Evolutionary conservation across 2,329 filamentous ascomycete genomes (phyloP), one percentile per base, ranked within the genome.

Genomic region (Trichoderma pleuroti): DNA sequence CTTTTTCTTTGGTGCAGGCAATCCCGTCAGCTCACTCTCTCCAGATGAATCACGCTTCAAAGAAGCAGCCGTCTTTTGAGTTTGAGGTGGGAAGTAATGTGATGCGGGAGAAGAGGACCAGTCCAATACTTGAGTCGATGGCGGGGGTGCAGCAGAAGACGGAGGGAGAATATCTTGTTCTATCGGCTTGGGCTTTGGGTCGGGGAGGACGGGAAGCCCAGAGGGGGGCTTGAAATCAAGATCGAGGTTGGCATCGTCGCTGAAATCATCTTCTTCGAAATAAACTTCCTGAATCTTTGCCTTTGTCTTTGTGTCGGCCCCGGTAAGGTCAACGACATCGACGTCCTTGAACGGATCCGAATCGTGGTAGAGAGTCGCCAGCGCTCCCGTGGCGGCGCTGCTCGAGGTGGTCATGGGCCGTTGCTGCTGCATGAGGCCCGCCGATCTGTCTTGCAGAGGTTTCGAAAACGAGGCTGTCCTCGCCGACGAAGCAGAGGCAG

Each of bases 181-280:
- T 26, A 76, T 75, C 16, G 12, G 72, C n/a, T 61, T 61, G n/a
- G 72, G 68, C 75, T 74, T n/a, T 74, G 63, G 71, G 71, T 75
- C 68, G 73, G 75, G 79, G 7, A 75, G 74, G 75, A 80, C 18
- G 9, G 84, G 84, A 4, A 88, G 84, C 2, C 86, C 83, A 1
- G 83, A 80, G 0, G 90, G 88, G 71, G 88, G 85, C 71, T 92
- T 86, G 65, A 90, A 86, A 73, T 94, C 87, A 24, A 92, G 80
- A 72, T 93, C 92, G 28, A 97, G 84, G 69, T 93, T 88, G 24
- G 91, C 86, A 75, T 97, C 94, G 77, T 95, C 92, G 76, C 93
- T 93, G 74, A 97, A 96, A 77, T 97, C 94, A 75, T 95, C 90
- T 73, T 94, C 92, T 72, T 90, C 88, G 73, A 94, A 92, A 72